phyloP scores from a whole-genome alignment of 345 rosid species.

The Ceriops decandra region DNA sequence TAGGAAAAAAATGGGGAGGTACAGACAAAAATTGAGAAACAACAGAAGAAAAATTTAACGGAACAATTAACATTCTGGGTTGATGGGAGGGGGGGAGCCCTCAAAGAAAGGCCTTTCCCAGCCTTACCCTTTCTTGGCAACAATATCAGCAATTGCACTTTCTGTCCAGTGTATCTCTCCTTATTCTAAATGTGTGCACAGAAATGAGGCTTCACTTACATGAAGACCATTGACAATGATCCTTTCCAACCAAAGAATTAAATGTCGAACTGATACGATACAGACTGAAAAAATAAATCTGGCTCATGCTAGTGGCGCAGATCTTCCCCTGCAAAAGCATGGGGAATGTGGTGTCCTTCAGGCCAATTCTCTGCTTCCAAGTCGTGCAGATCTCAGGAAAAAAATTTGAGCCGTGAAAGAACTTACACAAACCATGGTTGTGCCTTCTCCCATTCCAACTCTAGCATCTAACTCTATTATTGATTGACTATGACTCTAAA shows the following conservation, averaged over 20 bases:
- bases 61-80: slow-evolving; percentile 13
- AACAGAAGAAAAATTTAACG: slow-evolving; percentile 1
- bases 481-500: slow-evolving; percentile 57
- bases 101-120: slow-evolving; percentile 19
- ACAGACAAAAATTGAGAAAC: slow-evolving; percentile 26
- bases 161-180: slow-evolving; percentile 18
- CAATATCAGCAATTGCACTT: slow-evolving; percentile 18
- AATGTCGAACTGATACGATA: slow-evolving; percentile 37
- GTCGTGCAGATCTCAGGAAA: slow-evolving; percentile 22
- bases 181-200: slow-evolving; percentile 35
- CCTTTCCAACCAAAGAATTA: slow-evolving; percentile 34
- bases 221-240: slow-evolving; percentile 33
- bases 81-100: slow-evolving; percentile 17
- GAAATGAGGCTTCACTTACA: slow-evolving; percentile 36
- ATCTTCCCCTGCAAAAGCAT: slow-evolving; percentile 14
- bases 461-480: slow-evolving; percentile 29
- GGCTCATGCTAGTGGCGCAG: slow-evolving; percentile 20
- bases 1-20: slow-evolving; percentile 16
- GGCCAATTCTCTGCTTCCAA: slow-evolving; percentile 26
- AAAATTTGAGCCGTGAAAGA: slow-evolving; percentile 23
- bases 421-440: slow-evolving; percentile 18
- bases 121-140: slow-evolving; percentile 34
- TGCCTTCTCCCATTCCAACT: slow-evolving; percentile 25
- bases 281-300: slow-evolving; percentile 44
- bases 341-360: slow-evolving; percentile 17